phyloP scores from a whole-genome alignment of 352 stramenopile genomes.

The Hyaloperonospora arabidopsidis region DNA sequence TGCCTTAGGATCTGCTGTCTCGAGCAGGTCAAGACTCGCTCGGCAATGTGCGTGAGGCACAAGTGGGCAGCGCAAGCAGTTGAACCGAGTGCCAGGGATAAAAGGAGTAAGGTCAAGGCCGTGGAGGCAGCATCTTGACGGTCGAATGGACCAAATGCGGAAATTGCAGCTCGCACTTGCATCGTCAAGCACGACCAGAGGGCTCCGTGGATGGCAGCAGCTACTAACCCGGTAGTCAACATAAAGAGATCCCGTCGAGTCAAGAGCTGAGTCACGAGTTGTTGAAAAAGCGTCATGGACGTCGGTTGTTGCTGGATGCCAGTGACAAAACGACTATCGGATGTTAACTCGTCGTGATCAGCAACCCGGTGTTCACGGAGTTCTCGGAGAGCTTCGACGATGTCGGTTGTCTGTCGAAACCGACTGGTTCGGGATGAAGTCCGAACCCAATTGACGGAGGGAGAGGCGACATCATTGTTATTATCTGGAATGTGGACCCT shows the following conservation, averaged over 20 bases:
- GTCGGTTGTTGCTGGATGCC: neutral
- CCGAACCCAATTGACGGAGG: too few relatives aligned
- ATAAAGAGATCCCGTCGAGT: slow-evolving; percentile 18
- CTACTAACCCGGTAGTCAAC: slow-evolving; percentile 17
- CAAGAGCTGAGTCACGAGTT: slow-evolving; percentile 13
- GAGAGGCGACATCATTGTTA: too few relatives aligned
- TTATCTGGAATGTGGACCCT: too few relatives aligned
- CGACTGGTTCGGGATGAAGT: slow-evolving; percentile 6
- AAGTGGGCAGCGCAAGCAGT: slow-evolving; percentile 9
- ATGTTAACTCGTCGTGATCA: neutral
- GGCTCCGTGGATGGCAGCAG: slow-evolving; percentile 14
- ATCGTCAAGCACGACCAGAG: slow-evolving; percentile 14
- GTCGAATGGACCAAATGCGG: slow-evolving; percentile 16
- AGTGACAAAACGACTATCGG: too few relatives aligned
- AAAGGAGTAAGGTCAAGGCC: slow-evolving; percentile 17
- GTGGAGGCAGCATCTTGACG: slow-evolving; percentile 9
- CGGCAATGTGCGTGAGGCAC: too few relatives aligned
- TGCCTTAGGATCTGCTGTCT: slow-evolving; percentile 20
- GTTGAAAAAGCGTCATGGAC: slow-evolving; percentile 4
- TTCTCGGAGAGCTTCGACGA: slow-evolving; percentile 19
- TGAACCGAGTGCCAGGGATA: slow-evolving; percentile 13
- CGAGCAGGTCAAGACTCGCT: slow-evolving; percentile 13
- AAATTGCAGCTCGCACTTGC: slow-evolving; percentile 4
- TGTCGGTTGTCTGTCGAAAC: slow-evolving; percentile 10
- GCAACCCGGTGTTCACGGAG: slow-evolving; percentile 16